Base-by-base conservation (phyloP, 2,329 filamentous ascomycete species). In the Domatiomyces catenatus region DNA sequence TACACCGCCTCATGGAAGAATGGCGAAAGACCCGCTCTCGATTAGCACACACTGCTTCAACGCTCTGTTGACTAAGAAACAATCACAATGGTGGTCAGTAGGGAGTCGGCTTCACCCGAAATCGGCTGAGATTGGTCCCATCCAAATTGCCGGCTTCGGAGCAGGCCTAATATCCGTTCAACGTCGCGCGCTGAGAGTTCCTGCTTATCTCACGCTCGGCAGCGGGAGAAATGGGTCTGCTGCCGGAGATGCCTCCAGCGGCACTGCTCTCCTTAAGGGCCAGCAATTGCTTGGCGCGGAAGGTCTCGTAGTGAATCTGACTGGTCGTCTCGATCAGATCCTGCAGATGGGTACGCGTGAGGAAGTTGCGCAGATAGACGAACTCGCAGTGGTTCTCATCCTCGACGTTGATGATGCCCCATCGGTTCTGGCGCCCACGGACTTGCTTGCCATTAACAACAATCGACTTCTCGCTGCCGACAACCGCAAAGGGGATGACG, bases 331-430 rank as follows among this genome's bases (percentile, higher is more conserved):
- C 92, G 70, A 98, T 95, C 60, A 98, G 80, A 65, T 98, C 92
- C 76, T 98, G 92, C 52, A 98, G 80, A 71, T 98, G 92, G 57
- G 92, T 96, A 66, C 92, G 87, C 62, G 93, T 94, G 58, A 98
- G 80, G 80, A 98, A 98, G 77, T 98, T 90, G 67, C 92, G 84
- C 56, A 98, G 81, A 70, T 94, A 95, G 66, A 96, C 84, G 65
- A 98, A 98, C 79, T 98, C 92, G 80, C 92, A 98, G 77, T 98
- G 92, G 72, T 83, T 93, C 77, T 98, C 92, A 62, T 98, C 90
- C 74, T 98, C 92, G 62, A 98, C 90, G 66, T 98, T 98, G 76
- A 98, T 96, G 59, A 96, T 86, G 62, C 92, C 92, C 92, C 92
- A 98, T 70, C 92, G 83, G 79, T 96, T 98, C 73, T 98, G 92